Percentiles rank a stretch among this genome's conserved stretches.
Evolutionary conservation across 176 grass and related monocot genomes (phyloP).

Genomic region (Aegilops longissima): DNA sequence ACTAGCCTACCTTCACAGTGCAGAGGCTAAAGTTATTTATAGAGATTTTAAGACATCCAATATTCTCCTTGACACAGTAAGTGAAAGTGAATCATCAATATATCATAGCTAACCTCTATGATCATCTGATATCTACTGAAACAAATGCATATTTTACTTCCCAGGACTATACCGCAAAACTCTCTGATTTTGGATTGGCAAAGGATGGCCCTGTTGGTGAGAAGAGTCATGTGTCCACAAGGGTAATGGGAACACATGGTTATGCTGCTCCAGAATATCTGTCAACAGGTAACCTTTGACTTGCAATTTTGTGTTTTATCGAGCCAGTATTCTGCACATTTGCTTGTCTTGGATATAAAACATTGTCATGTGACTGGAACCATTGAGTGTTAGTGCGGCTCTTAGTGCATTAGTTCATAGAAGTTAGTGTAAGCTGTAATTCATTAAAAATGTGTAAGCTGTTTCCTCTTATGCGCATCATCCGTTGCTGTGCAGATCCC

Average conservation of each 20-base stretch:
- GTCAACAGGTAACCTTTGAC: conserved; percentile 71
- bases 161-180: conserved; percentile 87
- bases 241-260: conserved; percentile 89
- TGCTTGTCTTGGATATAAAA: neutral
- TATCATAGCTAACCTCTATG: neutral
- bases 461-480: neutral
- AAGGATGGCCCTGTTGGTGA: conserved; percentile 91
- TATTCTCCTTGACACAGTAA: conserved; percentile 88
- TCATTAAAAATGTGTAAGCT: neutral
- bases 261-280: conserved; percentile 95
- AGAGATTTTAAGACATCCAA: conserved; percentile 96
- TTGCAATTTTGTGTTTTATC: neutral
- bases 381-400: neutral
- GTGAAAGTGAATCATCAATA: conserved; percentile 22
- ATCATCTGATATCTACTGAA: conserved; percentile 4
- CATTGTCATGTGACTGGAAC: neutral
- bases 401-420: neutral
- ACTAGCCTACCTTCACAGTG: conserved; percentile 83
- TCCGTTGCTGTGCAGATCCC: neutral
- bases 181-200: conserved; percentile 95
- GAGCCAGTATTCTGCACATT: neutral
- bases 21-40: conserved; percentile 86
- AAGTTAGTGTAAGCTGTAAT: neutral
- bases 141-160: conserved; percentile 25
- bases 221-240: conserved; percentile 88